These are phyloP conservation scores for Bretschneidera sinensis DNA, from an alignment of 345 rosid species.

Conservation along the genomic window DNA sequence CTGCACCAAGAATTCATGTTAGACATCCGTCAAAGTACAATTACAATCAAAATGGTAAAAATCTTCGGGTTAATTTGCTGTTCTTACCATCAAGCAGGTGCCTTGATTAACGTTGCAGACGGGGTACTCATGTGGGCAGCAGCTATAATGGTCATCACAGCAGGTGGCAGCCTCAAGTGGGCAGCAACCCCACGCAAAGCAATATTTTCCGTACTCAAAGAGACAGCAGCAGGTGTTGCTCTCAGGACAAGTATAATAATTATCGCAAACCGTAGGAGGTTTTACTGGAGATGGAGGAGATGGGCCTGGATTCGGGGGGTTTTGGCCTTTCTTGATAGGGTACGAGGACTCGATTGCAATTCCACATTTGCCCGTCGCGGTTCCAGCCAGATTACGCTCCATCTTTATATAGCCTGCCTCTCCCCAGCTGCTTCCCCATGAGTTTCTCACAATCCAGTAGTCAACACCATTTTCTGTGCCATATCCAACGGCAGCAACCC, in stretches of 20 bases:
- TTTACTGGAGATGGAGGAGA: slow-evolving; percentile 83
- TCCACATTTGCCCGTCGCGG: slow-evolving; percentile 69
- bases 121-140: slow-evolving; percentile 88
- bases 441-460: slow-evolving; percentile 82
- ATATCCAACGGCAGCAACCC: slow-evolving; percentile 85
- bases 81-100: slow-evolving; percentile 62
- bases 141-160: slow-evolving; percentile 73
- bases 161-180: slow-evolving; percentile 82
- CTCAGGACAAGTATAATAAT: slow-evolving; percentile 55
- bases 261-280: slow-evolving; percentile 75
- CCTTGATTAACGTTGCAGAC: slow-evolving; percentile 58
- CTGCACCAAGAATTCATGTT: slow-evolving; percentile 38
- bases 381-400: slow-evolving; percentile 45
- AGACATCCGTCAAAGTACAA: no score
- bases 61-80: no score
- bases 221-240: slow-evolving; percentile 87
- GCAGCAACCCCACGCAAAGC: slow-evolving; percentile 97
- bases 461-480: slow-evolving; percentile 73
- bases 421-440: slow-evolving; percentile 88
- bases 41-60: no score
- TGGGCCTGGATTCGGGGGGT: slow-evolving; percentile 96
- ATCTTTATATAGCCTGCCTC: slow-evolving; percentile 73
- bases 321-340: slow-evolving; percentile 71
- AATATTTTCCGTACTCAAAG: slow-evolving; percentile 47
- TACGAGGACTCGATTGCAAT: slow-evolving; percentile 84